A percentile compares a stretch with the other conserved stretches of the same genome.
Conservation (phyloP, 129 eudicot species). For the Erigeron canadensis region DNA sequence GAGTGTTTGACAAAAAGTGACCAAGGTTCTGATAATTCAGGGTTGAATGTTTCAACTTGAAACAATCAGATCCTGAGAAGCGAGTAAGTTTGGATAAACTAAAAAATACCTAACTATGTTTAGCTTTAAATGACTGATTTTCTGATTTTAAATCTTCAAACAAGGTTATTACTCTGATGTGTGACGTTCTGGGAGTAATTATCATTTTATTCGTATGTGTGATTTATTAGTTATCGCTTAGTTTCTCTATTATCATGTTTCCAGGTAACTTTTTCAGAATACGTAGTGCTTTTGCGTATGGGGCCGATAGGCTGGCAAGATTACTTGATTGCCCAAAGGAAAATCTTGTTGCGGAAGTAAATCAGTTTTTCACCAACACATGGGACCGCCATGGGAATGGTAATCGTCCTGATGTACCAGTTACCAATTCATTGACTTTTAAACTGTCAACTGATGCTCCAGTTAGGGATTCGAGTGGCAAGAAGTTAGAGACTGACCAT, state of each 20-base stretch:
- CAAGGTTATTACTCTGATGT: too few species aligned
- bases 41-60: too few species aligned
- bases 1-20: too few species aligned
- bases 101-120: too few species aligned
- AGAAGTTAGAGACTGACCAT: conserved; percentile 33
- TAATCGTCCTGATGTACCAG: conserved; percentile 71
- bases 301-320: conserved; percentile 76
- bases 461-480: conserved; percentile 35
- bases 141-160: too few species aligned
- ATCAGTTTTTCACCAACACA: conserved; percentile 68
- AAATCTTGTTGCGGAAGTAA: conserved; percentile 51
- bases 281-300: conserved; percentile 76
- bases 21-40: too few species aligned
- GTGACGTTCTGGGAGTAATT: too few species aligned
- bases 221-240: too few species aligned
- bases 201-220: too few species aligned
- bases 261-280: conserved; percentile 75
- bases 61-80: too few species aligned
- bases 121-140: too few species aligned
- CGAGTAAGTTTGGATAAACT: too few species aligned
- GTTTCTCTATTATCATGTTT: conserved; percentile 4
- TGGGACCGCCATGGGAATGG: conserved; percentile 89
- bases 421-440: conserved; percentile 24
- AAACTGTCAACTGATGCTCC: conserved; percentile 21
- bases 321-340: conserved; percentile 77